phyloP scores from a whole-genome alignment of 2,329 filamentous ascomycete species.

The Ophiostoma piceae region DNA sequence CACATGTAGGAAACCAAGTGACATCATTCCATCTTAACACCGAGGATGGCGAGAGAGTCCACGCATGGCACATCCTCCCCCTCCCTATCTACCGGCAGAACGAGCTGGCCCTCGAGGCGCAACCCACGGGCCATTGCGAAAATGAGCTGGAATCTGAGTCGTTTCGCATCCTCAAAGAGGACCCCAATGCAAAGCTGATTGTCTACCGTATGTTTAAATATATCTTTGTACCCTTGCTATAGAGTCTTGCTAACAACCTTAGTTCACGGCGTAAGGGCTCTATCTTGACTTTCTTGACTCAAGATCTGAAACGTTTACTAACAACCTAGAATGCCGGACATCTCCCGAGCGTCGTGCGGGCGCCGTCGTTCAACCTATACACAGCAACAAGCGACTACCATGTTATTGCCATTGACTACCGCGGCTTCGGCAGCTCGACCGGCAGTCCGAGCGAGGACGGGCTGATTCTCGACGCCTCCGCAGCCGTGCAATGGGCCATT shows the following conservation, averaged over 20 bases:
- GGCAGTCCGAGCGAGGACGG: constrained; percentile 77
- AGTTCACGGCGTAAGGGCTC: constrained; percentile 55
- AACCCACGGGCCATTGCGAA: constrained; percentile 44
- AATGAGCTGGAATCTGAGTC: constrained; percentile 54
- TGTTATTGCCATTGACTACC: constrained; percentile 84
- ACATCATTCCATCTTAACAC: constrained; percentile 76
- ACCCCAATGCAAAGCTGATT: constrained; percentile 59
- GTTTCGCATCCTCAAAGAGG: constrained; percentile 57
- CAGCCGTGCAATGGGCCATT: constrained; percentile 68
- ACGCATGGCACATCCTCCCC: constrained; percentile 87
- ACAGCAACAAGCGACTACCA: constrained; percentile 70
- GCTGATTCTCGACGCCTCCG: constrained; percentile 70
- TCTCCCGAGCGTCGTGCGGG: constrained; percentile 70
- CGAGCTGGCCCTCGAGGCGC: constrained; percentile 55
- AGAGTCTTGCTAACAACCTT: constrained; percentile 23
- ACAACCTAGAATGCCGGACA: constrained; percentile 72
- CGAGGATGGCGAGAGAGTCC: constrained; percentile 69
- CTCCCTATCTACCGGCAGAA: constrained; percentile 69
- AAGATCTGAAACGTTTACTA: background rate
- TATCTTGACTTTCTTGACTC: too few species aligned
- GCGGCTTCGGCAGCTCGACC: constrained; percentile 76
- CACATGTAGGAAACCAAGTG: constrained; percentile 67
- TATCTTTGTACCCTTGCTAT: background rate
- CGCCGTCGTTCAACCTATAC: constrained; percentile 70
- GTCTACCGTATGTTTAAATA: constrained; percentile 47